Base-by-base conservation (phyloP, 495 filamentous ascomycete species). In the Trichoderma erinaceum region DNA sequence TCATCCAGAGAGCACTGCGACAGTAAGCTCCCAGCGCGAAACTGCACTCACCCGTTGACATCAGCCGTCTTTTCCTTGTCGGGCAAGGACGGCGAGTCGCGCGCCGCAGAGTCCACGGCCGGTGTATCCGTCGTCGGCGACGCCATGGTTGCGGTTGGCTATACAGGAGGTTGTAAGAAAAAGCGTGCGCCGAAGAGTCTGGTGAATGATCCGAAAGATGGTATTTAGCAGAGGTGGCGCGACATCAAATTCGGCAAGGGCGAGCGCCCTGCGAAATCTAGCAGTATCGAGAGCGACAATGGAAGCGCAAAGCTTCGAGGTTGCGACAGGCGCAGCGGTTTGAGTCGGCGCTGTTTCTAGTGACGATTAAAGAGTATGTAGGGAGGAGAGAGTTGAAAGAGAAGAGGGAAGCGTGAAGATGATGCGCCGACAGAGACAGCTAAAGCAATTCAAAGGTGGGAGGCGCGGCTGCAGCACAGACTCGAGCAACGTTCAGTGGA, bases 101-200 rank as follows among this genome's bases (percentile, higher is more conserved):
- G 74, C 23, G 76, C 74, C 76, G 84, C 87, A 66, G 80, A 78
- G 69, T 83, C 80, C 50, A 82, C 75, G 68, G 78, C 70, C 70
- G 76, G 72, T 56, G 73, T 74, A 67, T 85, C 81, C 67, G 80
- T 71, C 27, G 79, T 76, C 48, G 78, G 79, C 66, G 85, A 81
- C n/a, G 83, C 79, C 84, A 88, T 87, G 66, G 81, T 77, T 77
- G 80, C 79, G 81, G 85, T 82, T 74, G 79, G 72, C 35, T 4
- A 43, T 41, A 21, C 21, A 10, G 8, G 66, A 29, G 23, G 10
- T 16, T 41, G 66, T 16, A 50, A 67, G 29, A 10, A 3, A 61
- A 29, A 21, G 56, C 69, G 27, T n/a, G 56, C 18, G 50, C 56
- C 15, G 15, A 13, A 29, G 56, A 61, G 56, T 12, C 23, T 2